Percentiles rank a stretch among this genome's conserved stretches.
phyloP scores from a whole-genome alignment of 139 green algal genomes.

The Chlamydomonas sp. region DNA sequence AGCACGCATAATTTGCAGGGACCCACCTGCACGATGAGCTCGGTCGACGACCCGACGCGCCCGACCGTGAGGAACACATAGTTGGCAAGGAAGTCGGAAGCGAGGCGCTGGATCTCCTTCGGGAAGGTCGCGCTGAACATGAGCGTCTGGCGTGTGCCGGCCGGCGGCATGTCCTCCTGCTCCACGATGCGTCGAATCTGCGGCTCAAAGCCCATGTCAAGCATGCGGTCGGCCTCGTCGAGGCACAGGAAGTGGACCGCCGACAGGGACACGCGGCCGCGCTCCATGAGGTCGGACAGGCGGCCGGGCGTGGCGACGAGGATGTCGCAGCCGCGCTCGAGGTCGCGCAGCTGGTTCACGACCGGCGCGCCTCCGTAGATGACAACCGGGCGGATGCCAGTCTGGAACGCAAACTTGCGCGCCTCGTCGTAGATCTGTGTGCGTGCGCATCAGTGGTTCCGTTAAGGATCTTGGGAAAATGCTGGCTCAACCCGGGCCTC shows the following conservation, averaged over 20 bases:
- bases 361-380: slow-evolving; percentile 94
- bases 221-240: slow-evolving; percentile 94
- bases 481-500: too few relatives aligned
- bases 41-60: slow-evolving; percentile 90
- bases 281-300: slow-evolving; percentile 89
- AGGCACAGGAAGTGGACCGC: slow-evolving; percentile 70
- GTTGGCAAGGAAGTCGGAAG: slow-evolving; percentile 90
- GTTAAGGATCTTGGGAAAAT: too few relatives aligned
- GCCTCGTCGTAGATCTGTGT: slow-evolving; percentile 89
- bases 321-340: slow-evolving; percentile 92
- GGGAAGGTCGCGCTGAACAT: slow-evolving; percentile 96
- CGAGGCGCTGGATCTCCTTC: slow-evolving; percentile 83
- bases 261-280: slow-evolving; percentile 70
- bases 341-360: slow-evolving; percentile 81
- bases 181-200: slow-evolving; percentile 74
- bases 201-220: slow-evolving; percentile 98
- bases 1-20: too few relatives aligned
- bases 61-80: slow-evolving; percentile 98
- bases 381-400: slow-evolving; percentile 80
- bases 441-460: too few relatives aligned
- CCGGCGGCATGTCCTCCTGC: slow-evolving; percentile 83
- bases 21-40: slow-evolving; percentile 96
- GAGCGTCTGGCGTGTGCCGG: slow-evolving; percentile 84
- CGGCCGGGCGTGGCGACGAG: slow-evolving; percentile 93
- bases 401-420: slow-evolving; percentile 92